These are phyloP conservation scores for Astragalus membranaceus DNA, from an alignment of 306 rosid species.

Conservation along the genomic window DNA sequence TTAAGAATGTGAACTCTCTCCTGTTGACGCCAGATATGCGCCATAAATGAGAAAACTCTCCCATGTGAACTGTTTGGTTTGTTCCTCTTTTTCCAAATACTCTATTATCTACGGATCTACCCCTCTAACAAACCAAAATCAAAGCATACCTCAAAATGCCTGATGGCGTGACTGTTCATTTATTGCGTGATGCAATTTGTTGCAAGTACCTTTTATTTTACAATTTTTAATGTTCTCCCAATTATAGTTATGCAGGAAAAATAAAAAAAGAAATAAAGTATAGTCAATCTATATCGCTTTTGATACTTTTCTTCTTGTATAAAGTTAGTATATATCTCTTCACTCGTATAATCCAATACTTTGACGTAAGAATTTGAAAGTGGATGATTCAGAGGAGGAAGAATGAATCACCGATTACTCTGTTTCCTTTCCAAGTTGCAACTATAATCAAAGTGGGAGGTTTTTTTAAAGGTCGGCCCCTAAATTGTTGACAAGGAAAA, in stretches of 20 bases:
- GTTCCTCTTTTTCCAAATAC: neutral
- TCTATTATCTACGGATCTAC: conserved; percentile 1
- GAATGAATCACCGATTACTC: neutral
- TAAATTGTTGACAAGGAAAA: conserved; percentile 23
- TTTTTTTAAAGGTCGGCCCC: conserved; percentile 13
- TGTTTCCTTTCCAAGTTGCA: conserved; percentile 20
- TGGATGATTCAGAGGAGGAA: neutral
- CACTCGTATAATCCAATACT: neutral
- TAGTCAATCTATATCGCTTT: too few species aligned
- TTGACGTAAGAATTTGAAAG: neutral
- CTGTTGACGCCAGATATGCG: neutral
- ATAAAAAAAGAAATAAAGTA: too few species aligned
- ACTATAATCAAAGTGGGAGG: neutral
- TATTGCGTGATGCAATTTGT: neutral
- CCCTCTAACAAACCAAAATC: neutral
- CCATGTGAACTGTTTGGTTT: conserved; percentile 26
- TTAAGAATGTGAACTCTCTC: too few species aligned
- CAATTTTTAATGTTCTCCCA: neutral
- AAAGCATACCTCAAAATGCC: neutral
- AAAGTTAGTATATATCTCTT: neutral
- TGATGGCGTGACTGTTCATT: conserved; percentile 15
- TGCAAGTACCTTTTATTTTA: neutral
- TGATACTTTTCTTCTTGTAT: neutral
- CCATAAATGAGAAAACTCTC: conserved; percentile 16
- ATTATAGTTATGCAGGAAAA: neutral